A percentile compares a stretch with the other conserved stretches of the same genome.
Conservation (phyloP, 805 yeast genomes). For the Kluyveromyces wickerhamii region DNA sequence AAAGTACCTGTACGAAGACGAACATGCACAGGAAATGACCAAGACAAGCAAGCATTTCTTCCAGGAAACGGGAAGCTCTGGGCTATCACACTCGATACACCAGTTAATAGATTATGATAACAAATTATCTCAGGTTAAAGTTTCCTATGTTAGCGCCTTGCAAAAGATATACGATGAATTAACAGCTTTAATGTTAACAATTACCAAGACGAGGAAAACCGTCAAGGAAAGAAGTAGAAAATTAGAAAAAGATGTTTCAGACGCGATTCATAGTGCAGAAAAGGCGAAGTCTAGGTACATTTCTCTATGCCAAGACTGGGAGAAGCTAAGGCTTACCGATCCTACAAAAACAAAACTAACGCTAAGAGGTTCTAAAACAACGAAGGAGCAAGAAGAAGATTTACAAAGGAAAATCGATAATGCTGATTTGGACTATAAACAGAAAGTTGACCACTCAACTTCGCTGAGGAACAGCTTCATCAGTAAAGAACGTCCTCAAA, state of each 20-base stretch:
- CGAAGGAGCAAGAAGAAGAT: conserved; percentile 85
- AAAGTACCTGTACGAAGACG: conserved; percentile 71
- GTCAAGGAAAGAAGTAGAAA: conserved; percentile 76
- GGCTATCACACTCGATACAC: conserved; percentile 49
- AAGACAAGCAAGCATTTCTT: conserved; percentile 53
- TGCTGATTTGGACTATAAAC: conserved; percentile 83
- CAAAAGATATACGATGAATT: conserved; percentile 83
- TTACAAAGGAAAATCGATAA: conserved; percentile 66
- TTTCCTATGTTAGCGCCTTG: conserved; percentile 69
- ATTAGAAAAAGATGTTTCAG: conserved; percentile 77
- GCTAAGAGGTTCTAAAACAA: conserved; percentile 68
- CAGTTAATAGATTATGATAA: conserved; percentile 73
- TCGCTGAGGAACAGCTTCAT: conserved; percentile 67
- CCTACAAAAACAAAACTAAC: conserved; percentile 79
- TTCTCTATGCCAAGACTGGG: conserved; percentile 79
- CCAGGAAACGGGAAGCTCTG: conserved; percentile 13
- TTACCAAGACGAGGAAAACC: conserved; percentile 64
- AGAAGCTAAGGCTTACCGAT: conserved; percentile 69
- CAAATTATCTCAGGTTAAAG: conserved; percentile 59
- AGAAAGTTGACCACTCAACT: conserved; percentile 64
- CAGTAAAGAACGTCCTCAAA: conserved; percentile 67
- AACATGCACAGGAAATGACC: conserved; percentile 63
- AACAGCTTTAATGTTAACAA: conserved; percentile 56
- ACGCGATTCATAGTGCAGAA: conserved; percentile 75
- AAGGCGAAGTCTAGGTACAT: conserved; percentile 77